Evolutionary conservation across 2,329 filamentous ascomycete genomes (phyloP), one percentile per base, ranked within the genome.

Genomic region (Verticillium albo-atrum): DNA sequence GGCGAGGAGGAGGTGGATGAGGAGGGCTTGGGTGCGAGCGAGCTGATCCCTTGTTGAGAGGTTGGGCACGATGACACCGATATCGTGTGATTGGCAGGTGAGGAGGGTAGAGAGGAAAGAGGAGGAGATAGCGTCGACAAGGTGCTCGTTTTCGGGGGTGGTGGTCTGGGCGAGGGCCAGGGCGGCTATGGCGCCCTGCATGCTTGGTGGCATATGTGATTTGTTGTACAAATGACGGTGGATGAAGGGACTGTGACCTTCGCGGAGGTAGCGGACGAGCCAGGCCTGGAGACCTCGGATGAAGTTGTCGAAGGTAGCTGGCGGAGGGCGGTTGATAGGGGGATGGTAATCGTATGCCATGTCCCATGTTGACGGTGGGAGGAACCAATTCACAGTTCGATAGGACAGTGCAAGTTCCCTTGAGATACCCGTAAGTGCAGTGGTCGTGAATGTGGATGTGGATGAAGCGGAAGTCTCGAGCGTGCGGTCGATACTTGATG

Each of bases 211-310:
- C 51, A 65, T 57, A 6, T 37, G 58, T 2, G 59, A 28, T 4
- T 50, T 20, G 23, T 61, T 60, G 28, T 71, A 72, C 0, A 68
- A 54, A 12, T 55, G 59, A 6, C 54, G 23, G 54, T 69, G 67
- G 35, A 69, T 68, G 51, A 69, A 67, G 3, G 64, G 61, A 50
- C 63, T 65, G 50, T 58, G 64, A 14, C 63, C 63, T 52, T 58
- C 59, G 15, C 57, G 54, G 37, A 65, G 56, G 63, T 65, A 68
- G 53, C 62, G 58, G 17, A 26, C 52, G 3, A 68, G 60, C 67
- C 67, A 68, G 3, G 26, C n/a, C 26, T 57, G 51, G 2, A 63
- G 10, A 5, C 47, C 55, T 25, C 37, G 56, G 55, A 65, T 47
- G 35, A 63, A 60, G 34, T 62, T 37, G 34, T 56, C 34, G 5